Base-by-base conservation (phyloP, 1,139 yeast genomes). In the Candida gigantensis region DNA sequence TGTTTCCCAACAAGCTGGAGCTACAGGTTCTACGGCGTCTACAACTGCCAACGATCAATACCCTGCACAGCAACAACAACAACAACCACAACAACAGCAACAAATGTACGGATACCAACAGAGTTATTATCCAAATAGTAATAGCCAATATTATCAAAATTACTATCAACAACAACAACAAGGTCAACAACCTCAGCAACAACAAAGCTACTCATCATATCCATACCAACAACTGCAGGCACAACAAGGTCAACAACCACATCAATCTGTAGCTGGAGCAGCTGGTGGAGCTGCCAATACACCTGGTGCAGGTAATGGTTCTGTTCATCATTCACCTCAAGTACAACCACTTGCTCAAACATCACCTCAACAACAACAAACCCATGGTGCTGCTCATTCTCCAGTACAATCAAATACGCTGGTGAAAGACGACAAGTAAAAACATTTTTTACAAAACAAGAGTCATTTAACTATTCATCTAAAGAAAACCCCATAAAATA, bases 71-170 rank as follows among this genome's bases (percentile, higher is more conserved):
- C 51, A 42, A 39, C 47, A 46, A 25, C 47, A 37, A 28, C 43
- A 39, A 20, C 51, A 42, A 39, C 47, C n/a, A 20, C 49, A 38
- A 25, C 47, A 37, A 28, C 43, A 39, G 18, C 51, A 42, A 39
- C 47, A 46, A 25, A 24, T 38, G 6, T 50, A 50, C 35, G 46
- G 49, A 5, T 51, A 51, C 30, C 58, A 52, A 43, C 53, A 49
- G 39, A 15, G 26, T 19, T 50, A 49, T 33, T 47, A 49, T 35
- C 49, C 50, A 23, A 33, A 26, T 11, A 30, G n/a, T 24, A 33
- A 24, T 12, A 28, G 24, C 28, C 55, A 48, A 34, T 51, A 50
- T 32, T 52, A 52, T 41, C 46, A 47, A 9, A 33, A 29, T 23
- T 24, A 49, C 31, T 50, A 52, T 39, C 45, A 46, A 18, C 51